Evolutionary conservation across 768 basidiomycete species (phyloP), one percentile per base, ranked within the genome.

Genomic region (Boletales sp.): DNA sequence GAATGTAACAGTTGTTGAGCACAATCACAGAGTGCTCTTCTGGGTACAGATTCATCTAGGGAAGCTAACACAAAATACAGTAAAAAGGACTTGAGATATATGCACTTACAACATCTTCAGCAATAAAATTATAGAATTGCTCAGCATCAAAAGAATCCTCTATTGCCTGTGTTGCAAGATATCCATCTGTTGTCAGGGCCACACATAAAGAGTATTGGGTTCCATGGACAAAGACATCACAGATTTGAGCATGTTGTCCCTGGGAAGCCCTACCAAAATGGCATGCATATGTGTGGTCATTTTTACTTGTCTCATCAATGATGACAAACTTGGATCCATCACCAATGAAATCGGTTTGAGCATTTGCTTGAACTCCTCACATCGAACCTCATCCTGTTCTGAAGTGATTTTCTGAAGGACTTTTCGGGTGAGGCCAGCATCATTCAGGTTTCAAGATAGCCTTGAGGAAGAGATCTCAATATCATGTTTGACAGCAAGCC

Each of bases 111-210:
- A 52, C 44, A 1, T 46, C 44, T 13, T 46, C 17, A 2, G 34
- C 50, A 33, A 75, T 61, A 51, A 72, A 75, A 45, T 74, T n/a
- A 57, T 61, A 63, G 48, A 74, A 74, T 33, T 62, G 57, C 2
- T 54, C 50, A 2, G 56, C 55, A 57, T 72, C 58, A 37, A 72
- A 56, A 5, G 71, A 72, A 25, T 71, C 73, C 21, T 57, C 53
- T 17, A 73, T 58, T 3, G 60, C 55, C 1, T 47, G 53, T 5
- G 46, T 34, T 5, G 40, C 19, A 5, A 53, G 14, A 5, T 46
- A 49, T 4, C 39, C 52, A 7, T 53, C 52, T 0, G 53, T 40
- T 2, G 64, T 70, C 28, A 75, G 41, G 7, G 71, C 73, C 6
- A 68, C 64, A 21, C 72, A 51, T 19, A 74, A 49, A 19, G 60